These are phyloP conservation scores for Penicillium antarcticum DNA, from an alignment of 495 filamentous ascomycete genomes.

Conservation along the genomic window DNA sequence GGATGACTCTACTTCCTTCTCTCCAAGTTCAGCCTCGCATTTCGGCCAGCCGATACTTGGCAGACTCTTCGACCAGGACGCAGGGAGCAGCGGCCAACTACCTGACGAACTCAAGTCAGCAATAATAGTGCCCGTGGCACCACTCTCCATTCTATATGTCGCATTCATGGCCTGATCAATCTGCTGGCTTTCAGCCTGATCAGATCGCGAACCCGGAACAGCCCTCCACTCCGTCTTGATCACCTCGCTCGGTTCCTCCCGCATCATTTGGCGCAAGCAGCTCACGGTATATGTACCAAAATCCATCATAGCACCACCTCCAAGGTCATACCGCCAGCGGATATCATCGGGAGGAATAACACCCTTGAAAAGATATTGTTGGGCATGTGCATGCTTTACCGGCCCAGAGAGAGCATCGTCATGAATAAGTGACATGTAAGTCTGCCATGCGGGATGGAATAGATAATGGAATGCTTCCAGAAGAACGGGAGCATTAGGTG, in stretches of 20 bases:
- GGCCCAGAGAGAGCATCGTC: conserved; percentile 10
- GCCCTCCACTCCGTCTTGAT: neutral
- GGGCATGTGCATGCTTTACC: conserved; percentile 4
- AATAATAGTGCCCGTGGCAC: conserved; percentile 36
- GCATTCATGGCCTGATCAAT: conserved; percentile 40
- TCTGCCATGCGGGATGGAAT: conserved; percentile 55
- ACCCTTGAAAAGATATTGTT: conserved; percentile 13
- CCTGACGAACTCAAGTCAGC: conserved; percentile 24
- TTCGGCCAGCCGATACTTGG: conserved; percentile 27
- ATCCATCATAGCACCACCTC: conserved; percentile 60
- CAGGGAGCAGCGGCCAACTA: conserved; percentile 13
- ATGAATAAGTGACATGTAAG: conserved; percentile 44
- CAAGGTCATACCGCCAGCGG: conserved; percentile 49
- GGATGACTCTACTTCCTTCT: conserved; percentile 14
- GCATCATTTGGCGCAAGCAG: conserved; percentile 38
- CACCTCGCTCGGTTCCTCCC: conserved; percentile 23
- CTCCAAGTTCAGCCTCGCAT: conserved; percentile 20
- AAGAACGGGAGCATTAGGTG: conserved; percentile 35
- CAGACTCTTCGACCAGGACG: conserved; percentile 9
- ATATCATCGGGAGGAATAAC: conserved; percentile 44
- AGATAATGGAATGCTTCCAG: conserved; percentile 59
- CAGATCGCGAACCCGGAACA: neutral
- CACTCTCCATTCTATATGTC: conserved; percentile 40
- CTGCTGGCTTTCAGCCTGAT: conserved; percentile 13
- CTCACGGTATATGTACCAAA: conserved; percentile 49